Percentiles rank a stretch among this genome's conserved stretches.
Conservation (phyloP, 495 filamentous ascomycete genomes). For the Xanthoparmelia taractica region DNA sequence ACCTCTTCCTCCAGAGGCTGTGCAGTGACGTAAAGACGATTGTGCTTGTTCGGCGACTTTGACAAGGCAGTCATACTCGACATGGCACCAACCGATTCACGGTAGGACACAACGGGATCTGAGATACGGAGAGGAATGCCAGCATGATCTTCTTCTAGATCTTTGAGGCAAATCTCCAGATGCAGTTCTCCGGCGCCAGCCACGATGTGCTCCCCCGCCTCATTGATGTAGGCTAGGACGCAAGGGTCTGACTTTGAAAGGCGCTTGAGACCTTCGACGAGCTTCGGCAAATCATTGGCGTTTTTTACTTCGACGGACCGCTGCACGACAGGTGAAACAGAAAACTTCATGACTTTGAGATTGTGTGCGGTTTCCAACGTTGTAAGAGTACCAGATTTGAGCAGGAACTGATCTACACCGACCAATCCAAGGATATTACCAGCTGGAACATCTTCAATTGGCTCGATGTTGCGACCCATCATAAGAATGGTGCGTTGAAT, state of each 20-base stretch:
- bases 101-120: conserved; percentile 95
- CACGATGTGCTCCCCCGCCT: conserved; percentile 96
- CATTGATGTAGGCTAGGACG: conserved; percentile 79
- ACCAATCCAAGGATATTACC: conserved; percentile 99
- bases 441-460: conserved; percentile 97
- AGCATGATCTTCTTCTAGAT: conserved; percentile 99
- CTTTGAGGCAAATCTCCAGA: conserved; percentile 99
- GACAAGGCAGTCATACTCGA: conserved; percentile 95
- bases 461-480: conserved; percentile 99
- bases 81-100: conserved; percentile 76
- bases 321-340: conserved; percentile 96
- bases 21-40: conserved; percentile 93
- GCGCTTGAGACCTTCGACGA: conserved; percentile 99
- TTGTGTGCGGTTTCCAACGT: conserved; percentile 98
- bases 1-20: conserved; percentile 87
- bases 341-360: conserved; percentile 99
- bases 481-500: conserved; percentile 99
- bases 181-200: conserved; percentile 99
- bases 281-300: conserved; percentile 97
- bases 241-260: conserved; percentile 99
- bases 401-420: conserved; percentile 99
- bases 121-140: conserved; percentile 94
- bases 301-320: conserved; percentile 99
- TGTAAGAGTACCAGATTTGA: conserved; percentile 99
- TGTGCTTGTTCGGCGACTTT: conserved; percentile 99